These are phyloP conservation scores for Kalanchoe fedtschenkoi DNA, from an alignment of 164 flowering plant genomes.

Conservation along the genomic window DNA sequence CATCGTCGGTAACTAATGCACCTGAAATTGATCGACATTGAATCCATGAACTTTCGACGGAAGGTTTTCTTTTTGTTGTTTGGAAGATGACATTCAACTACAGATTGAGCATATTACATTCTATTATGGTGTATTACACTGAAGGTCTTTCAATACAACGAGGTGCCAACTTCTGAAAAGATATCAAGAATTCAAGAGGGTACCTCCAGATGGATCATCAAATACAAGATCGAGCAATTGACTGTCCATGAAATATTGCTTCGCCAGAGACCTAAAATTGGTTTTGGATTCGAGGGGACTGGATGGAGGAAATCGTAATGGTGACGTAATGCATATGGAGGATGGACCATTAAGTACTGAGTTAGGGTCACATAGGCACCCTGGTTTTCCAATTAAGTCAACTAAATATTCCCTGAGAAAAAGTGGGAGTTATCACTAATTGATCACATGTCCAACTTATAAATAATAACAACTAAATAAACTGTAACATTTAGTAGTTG, in stretches of 20 bases:
- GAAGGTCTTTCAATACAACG: slow-evolving; percentile 9
- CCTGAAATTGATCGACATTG: not conserved
- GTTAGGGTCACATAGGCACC: slow-evolving; percentile 70
- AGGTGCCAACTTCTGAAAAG: not conserved
- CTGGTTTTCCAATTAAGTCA: slow-evolving; percentile 86
- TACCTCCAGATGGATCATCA: slow-evolving; percentile 62
- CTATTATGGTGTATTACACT: slow-evolving; percentile 3
- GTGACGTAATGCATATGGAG: slow-evolving; percentile 83
- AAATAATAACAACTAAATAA: not conserved
- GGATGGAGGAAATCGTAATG: slow-evolving; percentile 72
- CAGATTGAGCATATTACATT: too few relatives aligned
- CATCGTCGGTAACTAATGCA: not conserved
- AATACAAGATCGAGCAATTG: slow-evolving; percentile 65
- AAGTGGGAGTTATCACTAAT: not conserved
- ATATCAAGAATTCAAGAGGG: slow-evolving; percentile 10
- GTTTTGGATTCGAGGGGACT: slow-evolving; percentile 47
- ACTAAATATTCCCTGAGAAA: slow-evolving; percentile 70
- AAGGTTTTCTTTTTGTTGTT: not conserved
- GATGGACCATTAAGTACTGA: slow-evolving; percentile 90
- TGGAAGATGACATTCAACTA: not conserved
- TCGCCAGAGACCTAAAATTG: slow-evolving; percentile 77
- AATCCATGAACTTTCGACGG: not conserved
- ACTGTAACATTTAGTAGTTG: not conserved
- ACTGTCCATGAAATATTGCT: slow-evolving; percentile 66
- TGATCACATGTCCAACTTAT: not conserved